Evolutionary conservation across 2,329 filamentous ascomycete species (phyloP).

Genomic region (Ceratocystis diversiconidia): DNA sequence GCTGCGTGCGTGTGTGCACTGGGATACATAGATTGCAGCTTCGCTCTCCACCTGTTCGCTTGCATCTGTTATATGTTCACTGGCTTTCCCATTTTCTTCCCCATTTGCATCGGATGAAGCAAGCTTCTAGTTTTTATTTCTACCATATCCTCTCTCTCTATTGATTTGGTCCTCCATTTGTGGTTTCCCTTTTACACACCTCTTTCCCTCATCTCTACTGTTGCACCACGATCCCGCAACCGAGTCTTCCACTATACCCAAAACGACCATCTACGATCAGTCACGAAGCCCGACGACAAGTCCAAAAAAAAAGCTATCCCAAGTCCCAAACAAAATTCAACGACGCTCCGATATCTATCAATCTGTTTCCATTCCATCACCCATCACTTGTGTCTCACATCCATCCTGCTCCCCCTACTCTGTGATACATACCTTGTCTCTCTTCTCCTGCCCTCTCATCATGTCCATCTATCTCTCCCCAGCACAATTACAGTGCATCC

Average conservation of each 20-base stretch:
- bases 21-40: no score
- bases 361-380: not conserved
- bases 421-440: not conserved
- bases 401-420: not conserved
- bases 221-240: not conserved
- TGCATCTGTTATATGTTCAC: no score
- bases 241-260: not conserved
- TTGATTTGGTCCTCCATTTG: no score
- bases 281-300: not conserved
- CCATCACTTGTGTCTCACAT: not conserved
- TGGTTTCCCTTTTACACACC: no score
- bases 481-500: constrained; percentile 30
- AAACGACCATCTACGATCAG: not conserved
- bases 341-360: not conserved
- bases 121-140: no score
- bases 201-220: not conserved
- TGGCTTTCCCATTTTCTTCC: no score
- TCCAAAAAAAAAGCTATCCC: no score
- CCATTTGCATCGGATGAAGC: no score
- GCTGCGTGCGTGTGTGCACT: not conserved
- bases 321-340: not conserved
- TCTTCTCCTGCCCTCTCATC: not conserved
- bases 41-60: no score
- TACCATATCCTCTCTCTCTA: no score
- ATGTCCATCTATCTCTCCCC: constrained; percentile 18